Evolutionary conservation across 2,329 filamentous ascomycete species (phyloP).

Genomic region (Nectriaceae sp.): DNA sequence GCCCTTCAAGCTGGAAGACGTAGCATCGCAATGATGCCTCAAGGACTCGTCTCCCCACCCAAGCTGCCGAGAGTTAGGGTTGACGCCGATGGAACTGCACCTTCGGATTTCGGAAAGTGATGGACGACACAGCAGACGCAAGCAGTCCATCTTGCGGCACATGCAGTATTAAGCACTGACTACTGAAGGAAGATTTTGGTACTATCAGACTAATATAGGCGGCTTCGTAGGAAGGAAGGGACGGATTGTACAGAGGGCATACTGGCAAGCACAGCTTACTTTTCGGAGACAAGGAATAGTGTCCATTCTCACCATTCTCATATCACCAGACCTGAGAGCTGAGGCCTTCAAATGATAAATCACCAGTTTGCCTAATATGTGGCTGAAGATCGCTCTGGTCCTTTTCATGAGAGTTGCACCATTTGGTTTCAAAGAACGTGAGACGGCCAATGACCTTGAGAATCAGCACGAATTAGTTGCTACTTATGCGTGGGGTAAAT

Average conservation of each 20-base stretch:
- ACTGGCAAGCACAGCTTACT: neutral
- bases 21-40: constrained; percentile 3
- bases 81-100: constrained; percentile 15
- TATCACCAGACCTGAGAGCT: neutral
- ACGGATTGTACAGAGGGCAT: too few relatives aligned
- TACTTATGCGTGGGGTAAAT: neutral
- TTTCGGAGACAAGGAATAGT: neutral
- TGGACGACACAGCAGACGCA: too few relatives aligned
- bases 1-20: constrained; percentile 12
- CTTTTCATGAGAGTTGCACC: neutral
- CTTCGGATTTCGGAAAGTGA: constrained; percentile 5
- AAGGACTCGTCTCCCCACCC: constrained; percentile 4
- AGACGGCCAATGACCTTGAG: neutral
- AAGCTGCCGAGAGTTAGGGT: constrained; percentile 6
- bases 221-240: too few relatives aligned
- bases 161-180: too few relatives aligned
- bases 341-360: neutral
- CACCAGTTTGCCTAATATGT: neutral
- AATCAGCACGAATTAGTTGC: neutral
- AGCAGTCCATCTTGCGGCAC: too few relatives aligned
- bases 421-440: neutral
- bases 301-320: neutral
- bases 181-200: too few relatives aligned
- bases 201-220: too few relatives aligned
- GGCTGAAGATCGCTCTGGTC: neutral